phyloP scores from a whole-genome alignment of 129 eudicot genomes.

The Lonicera japonica region DNA sequence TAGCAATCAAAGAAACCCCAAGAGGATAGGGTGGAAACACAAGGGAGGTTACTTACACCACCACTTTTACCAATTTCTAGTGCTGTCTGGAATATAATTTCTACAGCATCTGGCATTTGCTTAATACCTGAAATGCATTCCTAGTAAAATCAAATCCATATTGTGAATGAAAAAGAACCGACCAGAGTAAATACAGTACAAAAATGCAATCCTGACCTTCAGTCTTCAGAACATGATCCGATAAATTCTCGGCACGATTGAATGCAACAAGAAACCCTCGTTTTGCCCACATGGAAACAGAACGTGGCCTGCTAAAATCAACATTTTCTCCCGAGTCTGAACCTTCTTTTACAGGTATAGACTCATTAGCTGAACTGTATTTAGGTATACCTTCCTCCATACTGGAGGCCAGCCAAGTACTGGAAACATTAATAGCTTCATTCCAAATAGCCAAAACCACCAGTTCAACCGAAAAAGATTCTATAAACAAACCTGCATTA shows the following conservation, averaged over 20 bases:
- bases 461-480: conserved; percentile 18
- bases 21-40: not conserved
- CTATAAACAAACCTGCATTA: conserved; percentile 11
- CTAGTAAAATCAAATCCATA: not conserved
- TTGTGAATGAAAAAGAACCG: not conserved
- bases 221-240: conserved; percentile 1
- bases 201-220: conserved; percentile 9
- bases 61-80: conserved; percentile 17
- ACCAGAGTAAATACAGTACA: not conserved
- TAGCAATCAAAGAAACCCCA: not conserved
- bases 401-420: conserved; percentile 5
- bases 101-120: conserved; percentile 24
- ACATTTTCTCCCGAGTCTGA: not conserved
- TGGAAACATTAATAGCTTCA: conserved; percentile 12
- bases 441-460: conserved; percentile 19
- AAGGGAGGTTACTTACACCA: conserved; percentile 14
- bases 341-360: not conserved
- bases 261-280: conserved; percentile 15
- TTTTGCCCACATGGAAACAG: conserved; percentile 15
- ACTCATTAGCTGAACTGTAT: conserved; percentile 1
- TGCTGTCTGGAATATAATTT: conserved; percentile 23
- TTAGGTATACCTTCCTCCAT: not conserved
- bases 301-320: conserved; percentile 1
- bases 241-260: conserved; percentile 16
- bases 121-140: conserved; percentile 7